Percentiles rank a stretch among this genome's conserved stretches.
phyloP scores from a whole-genome alignment of 1,139 yeast species.

The Groenewaldozyma sp. region DNA sequence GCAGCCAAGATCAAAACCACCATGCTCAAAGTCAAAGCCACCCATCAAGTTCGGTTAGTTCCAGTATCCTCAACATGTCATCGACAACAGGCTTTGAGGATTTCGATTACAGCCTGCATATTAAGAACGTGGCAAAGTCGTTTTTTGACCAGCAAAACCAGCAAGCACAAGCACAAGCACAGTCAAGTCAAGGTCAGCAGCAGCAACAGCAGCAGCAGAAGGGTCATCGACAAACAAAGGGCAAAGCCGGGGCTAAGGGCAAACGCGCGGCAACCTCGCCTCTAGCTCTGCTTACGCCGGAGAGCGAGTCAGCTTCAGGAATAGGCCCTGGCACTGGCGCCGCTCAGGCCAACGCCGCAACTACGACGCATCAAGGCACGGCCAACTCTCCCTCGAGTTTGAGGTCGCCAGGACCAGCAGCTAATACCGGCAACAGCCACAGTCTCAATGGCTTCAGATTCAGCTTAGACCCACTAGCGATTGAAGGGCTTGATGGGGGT shows the following conservation, averaged over 20 bases:
- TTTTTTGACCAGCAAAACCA: constrained; percentile 7
- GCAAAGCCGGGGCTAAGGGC: neutral
- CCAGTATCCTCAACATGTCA: no score
- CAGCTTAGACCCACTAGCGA: constrained; percentile 27
- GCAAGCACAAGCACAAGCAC: constrained; percentile 3
- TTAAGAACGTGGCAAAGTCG: constrained; percentile 43
- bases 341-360: no score
- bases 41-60: no score
- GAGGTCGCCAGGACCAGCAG: neutral
- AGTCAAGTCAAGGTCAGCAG: constrained; percentile 2
- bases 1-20: no score
- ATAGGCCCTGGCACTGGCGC: neutral
- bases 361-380: no score
- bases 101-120: constrained; percentile 62
- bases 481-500: constrained; percentile 27
- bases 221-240: neutral
- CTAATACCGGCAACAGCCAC: constrained; percentile 2
- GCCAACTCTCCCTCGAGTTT: neutral
- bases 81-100: no score
- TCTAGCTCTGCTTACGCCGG: neutral
- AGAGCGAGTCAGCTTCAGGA: neutral
- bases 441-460: constrained; percentile 21
- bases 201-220: neutral
- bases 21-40: no score
- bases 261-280: neutral